A percentile compares a stretch with the other conserved stretches of the same genome.
phyloP scores from a whole-genome alignment of 2,329 filamentous ascomycete species.

The Talaromyces sp. region DNA sequence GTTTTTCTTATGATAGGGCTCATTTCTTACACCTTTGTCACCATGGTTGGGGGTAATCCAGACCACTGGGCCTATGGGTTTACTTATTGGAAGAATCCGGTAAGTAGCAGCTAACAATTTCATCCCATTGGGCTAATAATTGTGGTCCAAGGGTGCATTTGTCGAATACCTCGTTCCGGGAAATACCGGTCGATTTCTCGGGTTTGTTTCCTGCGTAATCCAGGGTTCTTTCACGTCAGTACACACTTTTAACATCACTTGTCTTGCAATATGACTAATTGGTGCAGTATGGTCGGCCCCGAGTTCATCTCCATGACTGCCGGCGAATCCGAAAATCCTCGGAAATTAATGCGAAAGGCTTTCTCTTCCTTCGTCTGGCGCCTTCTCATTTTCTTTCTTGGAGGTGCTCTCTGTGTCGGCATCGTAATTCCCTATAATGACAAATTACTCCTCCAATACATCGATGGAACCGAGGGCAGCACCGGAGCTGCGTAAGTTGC shows the following conservation, averaged over 20 bases:
- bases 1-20: conserved; percentile 51
- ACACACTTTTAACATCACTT: background rate
- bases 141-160: conserved; percentile 43
- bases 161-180: conserved; percentile 38
- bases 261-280: conserved; percentile 7
- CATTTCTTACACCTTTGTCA: conserved; percentile 13
- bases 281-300: conserved; percentile 56
- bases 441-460: conserved; percentile 48
- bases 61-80: conserved; percentile 56
- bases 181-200: conserved; percentile 48
- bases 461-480: conserved; percentile 38
- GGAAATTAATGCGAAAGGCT: conserved; percentile 65
- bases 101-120: background rate
- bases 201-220: conserved; percentile 62
- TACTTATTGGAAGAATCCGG: conserved; percentile 56
- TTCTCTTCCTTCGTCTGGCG: conserved; percentile 74
- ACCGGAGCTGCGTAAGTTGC: conserved; percentile 45
- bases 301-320: conserved; percentile 71
- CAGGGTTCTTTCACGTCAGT: conserved; percentile 62
- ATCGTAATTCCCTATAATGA: conserved; percentile 69
- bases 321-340: conserved; percentile 69
- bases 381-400: conserved; percentile 70
- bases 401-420: conserved; percentile 65
- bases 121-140: background rate
- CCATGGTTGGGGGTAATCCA: conserved; percentile 14